Conservation (phyloP, 2,329 filamentous ascomycete genomes). For the Macrophomina phaseolina region DNA sequence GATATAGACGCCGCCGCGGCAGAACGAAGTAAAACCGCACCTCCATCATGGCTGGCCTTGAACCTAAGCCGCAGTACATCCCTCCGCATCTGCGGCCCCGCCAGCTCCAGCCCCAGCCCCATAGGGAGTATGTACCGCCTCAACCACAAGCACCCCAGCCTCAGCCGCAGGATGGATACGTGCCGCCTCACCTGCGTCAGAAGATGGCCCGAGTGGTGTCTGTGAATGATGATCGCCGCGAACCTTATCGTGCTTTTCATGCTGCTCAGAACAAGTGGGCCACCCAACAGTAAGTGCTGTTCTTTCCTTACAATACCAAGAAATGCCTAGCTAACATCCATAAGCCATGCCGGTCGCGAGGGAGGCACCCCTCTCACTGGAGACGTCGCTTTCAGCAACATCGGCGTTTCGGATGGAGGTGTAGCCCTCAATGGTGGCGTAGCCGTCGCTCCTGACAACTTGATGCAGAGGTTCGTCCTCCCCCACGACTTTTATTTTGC, state of each 20-base stretch:
- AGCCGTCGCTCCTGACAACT: background rate
- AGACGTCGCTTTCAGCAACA: background rate
- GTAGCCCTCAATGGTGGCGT: background rate
- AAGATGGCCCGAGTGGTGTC: no score
- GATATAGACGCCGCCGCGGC: background rate
- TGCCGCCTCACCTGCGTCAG: constrained; percentile 3
- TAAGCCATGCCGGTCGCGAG: background rate
- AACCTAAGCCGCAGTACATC: background rate
- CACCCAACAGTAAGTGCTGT: background rate
- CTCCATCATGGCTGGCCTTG: background rate
- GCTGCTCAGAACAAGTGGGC: background rate
- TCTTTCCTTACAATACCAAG: background rate
- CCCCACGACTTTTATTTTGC: background rate
- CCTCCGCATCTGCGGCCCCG: constrained; percentile 8
- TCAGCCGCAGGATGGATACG: background rate
- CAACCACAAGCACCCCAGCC: background rate
- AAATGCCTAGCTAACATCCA: background rate
- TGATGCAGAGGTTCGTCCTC: background rate
- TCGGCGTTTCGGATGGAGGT: background rate
- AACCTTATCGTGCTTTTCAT: background rate
- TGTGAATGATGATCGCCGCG: background rate
- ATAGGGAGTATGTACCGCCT: background rate
- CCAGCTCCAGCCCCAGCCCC: background rate
- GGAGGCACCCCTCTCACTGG: background rate
- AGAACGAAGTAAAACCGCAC: background rate